These are phyloP conservation scores for Penicillium cataractarum DNA, from an alignment of 495 filamentous ascomycete species.

Conservation along the genomic window DNA sequence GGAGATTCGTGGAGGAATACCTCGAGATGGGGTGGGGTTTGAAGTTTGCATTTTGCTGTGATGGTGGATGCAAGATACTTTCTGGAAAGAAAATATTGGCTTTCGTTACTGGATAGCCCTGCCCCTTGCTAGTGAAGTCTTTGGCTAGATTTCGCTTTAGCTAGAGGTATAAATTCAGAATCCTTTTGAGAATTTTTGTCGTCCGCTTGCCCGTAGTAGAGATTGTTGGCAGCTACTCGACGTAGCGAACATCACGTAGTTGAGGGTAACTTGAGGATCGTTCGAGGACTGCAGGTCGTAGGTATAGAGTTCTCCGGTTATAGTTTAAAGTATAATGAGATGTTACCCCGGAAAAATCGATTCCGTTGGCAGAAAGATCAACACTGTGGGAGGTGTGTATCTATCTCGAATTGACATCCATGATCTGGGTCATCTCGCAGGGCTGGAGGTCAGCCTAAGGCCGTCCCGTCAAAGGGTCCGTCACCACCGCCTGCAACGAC, in stretches of 20 bases:
- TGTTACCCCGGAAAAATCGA: background rate
- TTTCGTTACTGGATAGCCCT: background rate
- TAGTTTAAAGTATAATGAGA: background rate
- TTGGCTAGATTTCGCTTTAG: constrained; percentile 24
- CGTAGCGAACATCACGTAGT: background rate
- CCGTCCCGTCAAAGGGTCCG: background rate
- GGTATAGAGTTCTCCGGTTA: background rate
- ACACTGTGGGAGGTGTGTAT: too few relatives aligned
- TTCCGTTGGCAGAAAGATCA: background rate
- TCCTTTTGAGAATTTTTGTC: constrained; percentile 17
- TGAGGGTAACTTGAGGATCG: background rate
- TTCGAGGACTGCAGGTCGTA: background rate
- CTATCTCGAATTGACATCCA: background rate
- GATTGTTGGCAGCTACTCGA: background rate
- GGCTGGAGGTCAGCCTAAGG: too few relatives aligned
- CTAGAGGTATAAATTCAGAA: constrained; percentile 14
- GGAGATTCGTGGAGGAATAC: constrained; percentile 9
- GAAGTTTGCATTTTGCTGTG: background rate
- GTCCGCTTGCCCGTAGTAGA: background rate
- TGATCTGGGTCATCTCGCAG: too few relatives aligned
- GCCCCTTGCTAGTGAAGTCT: constrained; percentile 24
- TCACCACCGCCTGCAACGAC: background rate
- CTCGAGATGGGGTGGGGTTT: constrained; percentile 4
- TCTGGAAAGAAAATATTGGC: background rate
- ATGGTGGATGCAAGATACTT: background rate